Percentiles rank a stretch among this genome's conserved stretches.
Evolutionary conservation across 345 rosid genomes (phyloP).

Genomic region (Aurinia saxatilis): DNA sequence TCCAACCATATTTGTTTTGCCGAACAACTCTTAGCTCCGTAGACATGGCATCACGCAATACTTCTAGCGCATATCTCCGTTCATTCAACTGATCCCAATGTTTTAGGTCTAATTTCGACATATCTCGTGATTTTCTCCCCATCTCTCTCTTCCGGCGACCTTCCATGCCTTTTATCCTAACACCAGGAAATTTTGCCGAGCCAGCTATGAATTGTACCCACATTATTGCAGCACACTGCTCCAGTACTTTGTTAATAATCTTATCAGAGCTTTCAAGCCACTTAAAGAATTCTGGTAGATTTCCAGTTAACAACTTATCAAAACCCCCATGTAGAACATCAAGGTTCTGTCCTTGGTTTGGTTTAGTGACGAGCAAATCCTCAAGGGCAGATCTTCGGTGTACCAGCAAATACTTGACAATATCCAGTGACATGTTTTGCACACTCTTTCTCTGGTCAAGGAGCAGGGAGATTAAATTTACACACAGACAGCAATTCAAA

Average conservation of each 20-base stretch:
- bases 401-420: constrained; percentile 72
- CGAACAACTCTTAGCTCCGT: constrained; percentile 98
- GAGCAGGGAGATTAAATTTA: constrained; percentile 79
- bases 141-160: constrained; percentile 91
- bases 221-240: constrained; percentile 94
- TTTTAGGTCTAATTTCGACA: constrained; percentile 64
- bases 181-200: constrained; percentile 92
- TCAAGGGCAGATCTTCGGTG: constrained; percentile 88
- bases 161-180: constrained; percentile 88
- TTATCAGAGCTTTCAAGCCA: constrained; percentile 86
- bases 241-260: constrained; percentile 74
- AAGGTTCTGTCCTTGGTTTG: constrained; percentile 68
- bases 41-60: constrained; percentile 93
- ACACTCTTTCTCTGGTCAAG: constrained; percentile 72
- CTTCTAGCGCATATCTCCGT: constrained; percentile 90
- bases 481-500: constrained; percentile 87
- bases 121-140: constrained; percentile 83
- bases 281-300: constrained; percentile 61
- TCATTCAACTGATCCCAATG: constrained; percentile 97
- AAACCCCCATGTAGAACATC: constrained; percentile 95
- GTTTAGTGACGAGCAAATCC: constrained; percentile 85
- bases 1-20: constrained; percentile 99
- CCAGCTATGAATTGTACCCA: constrained; percentile 95
- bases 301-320: constrained; percentile 85
- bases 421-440: constrained; percentile 78